These are phyloP conservation scores for Knoxdaviesia capensis DNA, from an alignment of 2,329 filamentous ascomycete genomes.

Conservation along the genomic window DNA sequence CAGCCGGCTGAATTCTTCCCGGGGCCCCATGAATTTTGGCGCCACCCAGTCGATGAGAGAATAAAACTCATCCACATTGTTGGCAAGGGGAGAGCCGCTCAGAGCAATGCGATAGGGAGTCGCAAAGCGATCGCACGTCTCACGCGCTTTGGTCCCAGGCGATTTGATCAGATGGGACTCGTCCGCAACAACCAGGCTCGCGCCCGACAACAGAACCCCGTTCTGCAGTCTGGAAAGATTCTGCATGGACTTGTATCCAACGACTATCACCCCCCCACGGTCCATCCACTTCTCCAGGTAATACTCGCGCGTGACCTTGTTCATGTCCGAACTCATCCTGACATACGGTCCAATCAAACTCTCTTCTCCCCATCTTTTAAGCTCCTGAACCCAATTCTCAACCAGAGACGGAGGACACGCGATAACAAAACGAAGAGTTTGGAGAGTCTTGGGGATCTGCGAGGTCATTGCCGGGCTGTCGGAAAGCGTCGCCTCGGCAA, in stretches of 20 bases:
- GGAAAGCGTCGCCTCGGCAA: conserved; percentile 46
- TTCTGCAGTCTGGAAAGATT: no score
- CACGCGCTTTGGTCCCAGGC: conserved; percentile 25
- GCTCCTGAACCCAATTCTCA: conserved; percentile 68
- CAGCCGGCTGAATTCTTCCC: conserved; percentile 45
- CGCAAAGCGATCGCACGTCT: conserved; percentile 34
- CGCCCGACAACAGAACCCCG: conserved; percentile 11
- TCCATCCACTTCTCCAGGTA: conserved; percentile 31
- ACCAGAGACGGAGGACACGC: conserved; percentile 58
- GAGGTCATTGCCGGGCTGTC: conserved; percentile 29
- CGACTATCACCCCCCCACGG: conserved; percentile 51
- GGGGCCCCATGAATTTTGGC: conserved; percentile 52
- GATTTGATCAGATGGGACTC: conserved; percentile 74
- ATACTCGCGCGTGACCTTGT: neutral
- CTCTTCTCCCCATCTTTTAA: conserved; percentile 33
- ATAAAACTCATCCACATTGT: conserved; percentile 68
- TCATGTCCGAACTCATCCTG: neutral
- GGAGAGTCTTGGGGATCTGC: conserved; percentile 50
- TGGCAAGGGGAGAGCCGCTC: conserved; percentile 72
- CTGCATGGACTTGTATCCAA: conserved; percentile 37
- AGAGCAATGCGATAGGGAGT: conserved; percentile 60
- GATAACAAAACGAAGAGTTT: conserved; percentile 43
- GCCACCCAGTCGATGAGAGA: conserved; percentile 79
- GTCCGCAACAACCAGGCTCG: conserved; percentile 63
- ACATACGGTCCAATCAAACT: conserved; percentile 17